These are phyloP conservation scores for Leptoxyphium fumago DNA, from an alignment of 2,329 filamentous ascomycete genomes.

Conservation along the genomic window DNA sequence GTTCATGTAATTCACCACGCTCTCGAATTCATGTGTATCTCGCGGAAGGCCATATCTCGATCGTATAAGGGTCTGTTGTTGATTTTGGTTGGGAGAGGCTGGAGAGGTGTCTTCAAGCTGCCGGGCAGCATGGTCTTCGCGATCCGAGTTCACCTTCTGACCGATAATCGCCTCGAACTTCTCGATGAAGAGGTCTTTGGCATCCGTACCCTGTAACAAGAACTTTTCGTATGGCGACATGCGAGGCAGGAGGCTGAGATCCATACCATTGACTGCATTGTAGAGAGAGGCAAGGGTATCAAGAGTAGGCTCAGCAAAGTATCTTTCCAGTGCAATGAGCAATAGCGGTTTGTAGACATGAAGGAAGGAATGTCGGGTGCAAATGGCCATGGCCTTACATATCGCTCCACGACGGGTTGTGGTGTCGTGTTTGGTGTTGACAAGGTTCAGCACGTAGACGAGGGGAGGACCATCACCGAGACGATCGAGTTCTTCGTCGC, in stretches of 20 bases:
- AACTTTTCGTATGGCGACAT: slow-evolving; percentile 72
- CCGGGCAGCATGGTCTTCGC: not conserved
- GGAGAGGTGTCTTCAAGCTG: slow-evolving; percentile 21
- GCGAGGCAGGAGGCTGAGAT: slow-evolving; percentile 80
- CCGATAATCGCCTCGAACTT: slow-evolving; percentile 94
- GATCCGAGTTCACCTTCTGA: slow-evolving; percentile 52
- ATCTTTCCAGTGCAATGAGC: slow-evolving; percentile 82
- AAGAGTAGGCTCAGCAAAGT: slow-evolving; percentile 80
- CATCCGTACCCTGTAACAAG: slow-evolving; percentile 77
- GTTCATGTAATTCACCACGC: slow-evolving; percentile 86
- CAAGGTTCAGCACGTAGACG: slow-evolving; percentile 92
- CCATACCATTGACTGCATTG: slow-evolving; percentile 90
- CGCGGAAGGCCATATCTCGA: slow-evolving; percentile 60
- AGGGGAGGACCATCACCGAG: slow-evolving; percentile 67
- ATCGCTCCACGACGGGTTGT: slow-evolving; percentile 81
- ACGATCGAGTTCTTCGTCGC: slow-evolving; percentile 34
- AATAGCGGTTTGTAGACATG: slow-evolving; percentile 98
- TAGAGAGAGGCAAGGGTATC: slow-evolving; percentile 83
- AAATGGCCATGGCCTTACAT: slow-evolving; percentile 98
- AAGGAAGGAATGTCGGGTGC: slow-evolving; percentile 89
- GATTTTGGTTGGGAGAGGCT: slow-evolving; percentile 34
- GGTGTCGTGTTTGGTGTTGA: slow-evolving; percentile 96
- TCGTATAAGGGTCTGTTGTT: slow-evolving; percentile 3
- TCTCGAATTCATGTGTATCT: slow-evolving; percentile 97
- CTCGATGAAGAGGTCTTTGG: slow-evolving; percentile 91